Evolutionary conservation across 2,329 filamentous ascomycete species (phyloP), one percentile per base, ranked within the genome.

Genomic region (Exutisphaerella laricina): DNA sequence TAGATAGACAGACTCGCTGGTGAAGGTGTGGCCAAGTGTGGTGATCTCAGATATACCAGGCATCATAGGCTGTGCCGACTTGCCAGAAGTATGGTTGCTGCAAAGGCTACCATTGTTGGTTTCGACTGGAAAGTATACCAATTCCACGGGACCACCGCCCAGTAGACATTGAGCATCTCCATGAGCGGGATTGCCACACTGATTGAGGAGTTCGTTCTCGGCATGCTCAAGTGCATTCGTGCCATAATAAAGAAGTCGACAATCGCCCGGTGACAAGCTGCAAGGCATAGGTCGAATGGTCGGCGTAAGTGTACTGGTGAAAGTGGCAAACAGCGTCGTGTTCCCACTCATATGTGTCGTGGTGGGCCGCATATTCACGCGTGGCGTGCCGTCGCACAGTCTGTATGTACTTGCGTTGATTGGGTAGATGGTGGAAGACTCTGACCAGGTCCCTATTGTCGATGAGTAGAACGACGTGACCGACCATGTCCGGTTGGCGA

Each of bases 121-220:
- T n/a, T 46, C 30, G 23, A 54, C 48, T 2, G 55, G 52, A 30
- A 53, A 57, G 48, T 59, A 58, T 14, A 56, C 48, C 2, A 59
- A 44, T 21, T 54, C 34, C 3, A 55, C 45, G 1, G 54, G 43
- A 3, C 54, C 56, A 32, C 41, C 46, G 8, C 47, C 39, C 4
- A 16, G 38, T 23, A 49, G 14, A 7, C 37, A 8, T 18, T 32
- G 40, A 9, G n/a, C 22, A 3, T 13, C 14, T 1, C 14, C 39
- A 16, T 41, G 36, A 13, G 34, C 39, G 3, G 53, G 49, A 10
- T 30, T 35, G 2, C 51, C 51, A 29, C 53, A 57, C 13, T 46
- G 45, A 2, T 21, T 25, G 2, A 40, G 34, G 4, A 56, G 13
- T 4, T 5, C 33, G 9, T 37, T n/a, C 5, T 51, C 42, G 26